These are phyloP conservation scores for Phaeoacremonium minimum DNA, from an alignment of 2,329 filamentous ascomycete species.

Conservation along the genomic window DNA sequence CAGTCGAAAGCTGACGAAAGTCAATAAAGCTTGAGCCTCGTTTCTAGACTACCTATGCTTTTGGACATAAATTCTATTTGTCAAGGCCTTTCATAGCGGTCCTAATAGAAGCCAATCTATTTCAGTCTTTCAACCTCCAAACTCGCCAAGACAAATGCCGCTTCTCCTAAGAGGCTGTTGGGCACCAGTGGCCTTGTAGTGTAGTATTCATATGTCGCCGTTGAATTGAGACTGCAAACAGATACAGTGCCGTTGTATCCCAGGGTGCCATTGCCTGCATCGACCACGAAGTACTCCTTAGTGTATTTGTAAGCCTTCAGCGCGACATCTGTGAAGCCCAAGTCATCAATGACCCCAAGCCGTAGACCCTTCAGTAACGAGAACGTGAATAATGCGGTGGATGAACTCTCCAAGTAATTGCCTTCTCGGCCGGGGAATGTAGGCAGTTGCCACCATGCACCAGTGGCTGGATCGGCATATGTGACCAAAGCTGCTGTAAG, in stretches of 20 bases:
- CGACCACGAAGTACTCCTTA: conserved; percentile 1
- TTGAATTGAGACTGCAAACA: conserved; percentile 36
- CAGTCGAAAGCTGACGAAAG: no score
- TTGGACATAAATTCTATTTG: no score
- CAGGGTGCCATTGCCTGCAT: conserved; percentile 4
- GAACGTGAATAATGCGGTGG: conserved; percentile 53
- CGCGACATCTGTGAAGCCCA: background rate
- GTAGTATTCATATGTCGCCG: conserved; percentile 34
- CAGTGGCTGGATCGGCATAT: conserved; percentile 32
- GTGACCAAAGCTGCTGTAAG: conserved; percentile 35
- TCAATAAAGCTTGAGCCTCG: no score
- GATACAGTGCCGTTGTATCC: conserved; percentile 30
- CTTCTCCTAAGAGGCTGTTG: conserved; percentile 31
- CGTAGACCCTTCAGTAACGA: conserved; percentile 38
- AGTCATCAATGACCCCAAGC: background rate
- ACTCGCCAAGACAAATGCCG: conserved; percentile 29
- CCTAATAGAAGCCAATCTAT: no score
- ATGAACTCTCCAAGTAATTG: conserved; percentile 59
- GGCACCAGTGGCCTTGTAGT: conserved; percentile 24
- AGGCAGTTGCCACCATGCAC: conserved; percentile 55
- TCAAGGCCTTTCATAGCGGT: no score
- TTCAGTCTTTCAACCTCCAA: conserved; percentile 25
- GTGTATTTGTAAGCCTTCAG: conserved; percentile 5
- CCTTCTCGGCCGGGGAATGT: conserved; percentile 38
- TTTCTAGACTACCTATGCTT: no score